phyloP scores from a whole-genome alignment of 2,329 filamentous ascomycete genomes.

The Spiromastix sp. region DNA sequence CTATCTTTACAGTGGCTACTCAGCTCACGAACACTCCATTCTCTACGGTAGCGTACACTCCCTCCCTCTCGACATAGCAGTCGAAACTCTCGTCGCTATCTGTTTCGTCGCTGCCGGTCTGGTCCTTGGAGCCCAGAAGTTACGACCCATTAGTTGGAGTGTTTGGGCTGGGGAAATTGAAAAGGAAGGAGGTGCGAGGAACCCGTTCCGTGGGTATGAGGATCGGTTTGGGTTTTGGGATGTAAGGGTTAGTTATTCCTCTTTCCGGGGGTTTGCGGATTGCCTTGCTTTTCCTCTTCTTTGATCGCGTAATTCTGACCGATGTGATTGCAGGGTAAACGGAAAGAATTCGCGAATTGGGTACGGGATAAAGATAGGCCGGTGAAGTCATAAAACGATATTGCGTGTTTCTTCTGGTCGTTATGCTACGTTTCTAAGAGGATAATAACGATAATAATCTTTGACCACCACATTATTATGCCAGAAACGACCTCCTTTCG shows the following conservation, averaged over 20 bases:
- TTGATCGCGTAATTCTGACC: too few relatives aligned
- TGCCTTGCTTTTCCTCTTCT: background rate
- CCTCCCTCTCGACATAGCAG: constrained; percentile 74
- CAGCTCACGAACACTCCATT: constrained; percentile 80
- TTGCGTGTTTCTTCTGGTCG: too few relatives aligned
- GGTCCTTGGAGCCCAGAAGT: constrained; percentile 62
- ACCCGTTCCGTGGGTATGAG: constrained; percentile 71
- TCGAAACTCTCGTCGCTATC: constrained; percentile 75
- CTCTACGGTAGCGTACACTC: constrained; percentile 51
- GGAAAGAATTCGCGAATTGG: constrained; percentile 71
- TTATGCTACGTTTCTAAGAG: too few relatives aligned
- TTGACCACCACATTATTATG: too few relatives aligned
- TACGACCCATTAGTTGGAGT: constrained; percentile 83
- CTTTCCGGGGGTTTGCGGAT: constrained; percentile 2
- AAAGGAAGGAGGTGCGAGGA: constrained; percentile 57
- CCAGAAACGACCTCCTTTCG: too few relatives aligned
- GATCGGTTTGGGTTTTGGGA: constrained; percentile 77
- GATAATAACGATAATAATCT: too few relatives aligned
- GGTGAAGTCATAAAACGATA: constrained; percentile 15
- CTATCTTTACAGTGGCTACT: constrained; percentile 64
- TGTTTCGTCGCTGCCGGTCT: constrained; percentile 74
- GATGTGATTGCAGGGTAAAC: constrained; percentile 40
- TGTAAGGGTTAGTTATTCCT: constrained; percentile 53
- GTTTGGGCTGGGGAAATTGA: constrained; percentile 63
- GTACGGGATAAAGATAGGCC: constrained; percentile 34